A percentile compares a stretch with the other conserved stretches of the same genome.
These are phyloP conservation scores for Lumnitzera racemosa DNA, from an alignment of 345 rosid genomes.

Conservation along the genomic window DNA sequence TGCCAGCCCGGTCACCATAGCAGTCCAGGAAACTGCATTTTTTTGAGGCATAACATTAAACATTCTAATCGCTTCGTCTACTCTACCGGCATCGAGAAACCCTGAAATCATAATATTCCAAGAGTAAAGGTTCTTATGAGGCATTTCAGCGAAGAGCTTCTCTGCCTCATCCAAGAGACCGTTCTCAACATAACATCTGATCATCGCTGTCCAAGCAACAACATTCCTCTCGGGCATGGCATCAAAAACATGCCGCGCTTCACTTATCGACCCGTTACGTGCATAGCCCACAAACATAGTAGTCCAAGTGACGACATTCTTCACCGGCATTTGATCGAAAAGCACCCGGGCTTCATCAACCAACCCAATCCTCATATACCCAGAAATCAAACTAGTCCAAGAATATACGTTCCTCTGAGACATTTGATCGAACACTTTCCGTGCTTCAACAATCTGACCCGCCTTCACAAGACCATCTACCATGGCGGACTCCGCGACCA, in stretches of 20 bases:
- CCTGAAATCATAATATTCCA: conserved; percentile 36
- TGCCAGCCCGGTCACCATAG: conserved; percentile 27
- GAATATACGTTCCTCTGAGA: conserved; percentile 35
- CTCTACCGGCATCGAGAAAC: conserved; percentile 19
- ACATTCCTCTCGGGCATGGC: conserved; percentile 31
- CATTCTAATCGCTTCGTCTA: conserved; percentile 21
- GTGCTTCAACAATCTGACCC: conserved; percentile 28
- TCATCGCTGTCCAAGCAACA: conserved; percentile 37
- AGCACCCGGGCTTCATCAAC: conserved; percentile 29
- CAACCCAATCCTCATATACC: conserved; percentile 34
- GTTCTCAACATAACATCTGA: conserved; percentile 29
- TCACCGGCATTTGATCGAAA: conserved; percentile 34
- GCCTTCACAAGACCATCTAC: conserved; percentile 33
- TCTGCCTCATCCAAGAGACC: conserved; percentile 22
- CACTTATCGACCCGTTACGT: conserved; percentile 28
- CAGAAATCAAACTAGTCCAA: conserved; percentile 44
- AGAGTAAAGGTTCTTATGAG: conserved; percentile 21
- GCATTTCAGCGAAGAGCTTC: conserved; percentile 27
- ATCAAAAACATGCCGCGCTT: conserved; percentile 28
- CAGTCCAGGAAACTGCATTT: conserved; percentile 35
- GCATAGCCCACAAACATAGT: conserved; percentile 40
- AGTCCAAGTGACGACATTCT: conserved; percentile 39
- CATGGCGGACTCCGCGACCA: conserved; percentile 45
- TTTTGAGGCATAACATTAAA: conserved; percentile 31
- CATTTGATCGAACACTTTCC: conserved; percentile 32